Base-by-base conservation (phyloP, 2,329 filamentous ascomycete species). In the Pseudohalonectria lignicola region DNA sequence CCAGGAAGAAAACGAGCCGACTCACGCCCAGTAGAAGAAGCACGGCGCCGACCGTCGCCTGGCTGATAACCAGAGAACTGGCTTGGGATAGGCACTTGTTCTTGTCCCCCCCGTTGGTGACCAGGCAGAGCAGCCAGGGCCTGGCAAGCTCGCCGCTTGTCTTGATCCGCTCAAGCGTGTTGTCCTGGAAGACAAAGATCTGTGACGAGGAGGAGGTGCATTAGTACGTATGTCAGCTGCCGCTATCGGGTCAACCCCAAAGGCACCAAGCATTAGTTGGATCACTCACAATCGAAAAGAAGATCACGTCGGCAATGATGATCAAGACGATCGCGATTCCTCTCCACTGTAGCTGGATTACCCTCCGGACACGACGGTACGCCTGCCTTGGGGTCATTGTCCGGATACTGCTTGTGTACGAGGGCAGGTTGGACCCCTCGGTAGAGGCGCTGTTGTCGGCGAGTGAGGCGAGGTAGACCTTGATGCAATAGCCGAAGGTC, bases 301-400 rank as follows among this genome's bases (percentile, higher is more conserved):
- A 94, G 51, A 95, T 79, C 44, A 96, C 86, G 55, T 96, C 88
- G 42, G 77, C 74, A 41, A 95, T 74, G 48, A 96, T 94, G 54
- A 95, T 82, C 37, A 93, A 67, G 12, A 95, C 87, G 43, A 96
- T 85, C 31, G 79, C 76, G 43, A 95, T 90, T 32, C 88, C 90
- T 49, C 90, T 76, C 92, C 92, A 98, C 59, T 98, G 92, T 4
- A 96, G 74, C 54, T 84, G 78, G 28, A 98, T 74, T 15, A 96
- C 87, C 47, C 87, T 82, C 46, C 79, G 79, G 28, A 98, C 76
- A 49, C 92, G 79, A 45, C 84, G 79, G 55, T 93, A 95, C 2
- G 93, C 86, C 52, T 93, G 87, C 39, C 84, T 77, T 10, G 88
- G 86, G 8, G 84, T 85, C 54, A 87, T 75, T 43, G 79, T 85